phyloP scores from a whole-genome alignment of 2,329 filamentous ascomycete species.

The Fusarium pseudonygamai region DNA sequence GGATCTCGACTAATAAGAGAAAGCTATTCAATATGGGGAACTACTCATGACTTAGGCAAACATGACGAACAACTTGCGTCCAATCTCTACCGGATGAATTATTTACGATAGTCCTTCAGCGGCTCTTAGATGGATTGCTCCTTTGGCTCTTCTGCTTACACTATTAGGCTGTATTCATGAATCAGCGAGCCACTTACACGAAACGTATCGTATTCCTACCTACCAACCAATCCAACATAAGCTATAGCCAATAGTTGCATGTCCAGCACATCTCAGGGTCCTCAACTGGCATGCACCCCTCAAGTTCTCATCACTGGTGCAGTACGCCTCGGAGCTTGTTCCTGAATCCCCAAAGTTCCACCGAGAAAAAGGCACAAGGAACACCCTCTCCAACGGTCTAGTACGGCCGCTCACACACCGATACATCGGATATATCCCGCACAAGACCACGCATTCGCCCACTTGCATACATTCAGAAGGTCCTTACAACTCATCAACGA shows the following conservation, averaged over 20 bases:
- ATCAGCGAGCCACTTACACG: background rate
- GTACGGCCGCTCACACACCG: conserved; percentile 10
- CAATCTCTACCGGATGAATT: background rate
- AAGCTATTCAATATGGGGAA: background rate
- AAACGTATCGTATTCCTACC: background rate
- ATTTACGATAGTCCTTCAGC: background rate
- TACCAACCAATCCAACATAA: background rate
- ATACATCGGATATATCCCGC: conserved; percentile 14
- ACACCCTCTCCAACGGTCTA: conserved; percentile 10
- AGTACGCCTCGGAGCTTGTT: background rate
- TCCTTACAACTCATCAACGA: background rate
- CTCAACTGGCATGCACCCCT: conserved; percentile 1
- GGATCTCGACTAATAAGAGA: conserved; percentile 1
- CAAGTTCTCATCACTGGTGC: conserved; percentile 1
- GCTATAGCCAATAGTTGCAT: background rate
- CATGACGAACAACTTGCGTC: background rate
- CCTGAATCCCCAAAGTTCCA: conserved; percentile 21
- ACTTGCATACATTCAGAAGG: conserved; percentile 7
- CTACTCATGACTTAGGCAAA: background rate
- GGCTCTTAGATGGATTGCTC: background rate
- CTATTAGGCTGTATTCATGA: background rate
- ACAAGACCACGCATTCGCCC: conserved; percentile 19
- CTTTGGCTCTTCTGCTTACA: background rate
- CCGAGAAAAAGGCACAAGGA: conserved; percentile 2
- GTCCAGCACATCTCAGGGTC: background rate